Conservation (phyloP, 2,329 filamentous ascomycete genomes). For the Alternaria tenuissima region DNA sequence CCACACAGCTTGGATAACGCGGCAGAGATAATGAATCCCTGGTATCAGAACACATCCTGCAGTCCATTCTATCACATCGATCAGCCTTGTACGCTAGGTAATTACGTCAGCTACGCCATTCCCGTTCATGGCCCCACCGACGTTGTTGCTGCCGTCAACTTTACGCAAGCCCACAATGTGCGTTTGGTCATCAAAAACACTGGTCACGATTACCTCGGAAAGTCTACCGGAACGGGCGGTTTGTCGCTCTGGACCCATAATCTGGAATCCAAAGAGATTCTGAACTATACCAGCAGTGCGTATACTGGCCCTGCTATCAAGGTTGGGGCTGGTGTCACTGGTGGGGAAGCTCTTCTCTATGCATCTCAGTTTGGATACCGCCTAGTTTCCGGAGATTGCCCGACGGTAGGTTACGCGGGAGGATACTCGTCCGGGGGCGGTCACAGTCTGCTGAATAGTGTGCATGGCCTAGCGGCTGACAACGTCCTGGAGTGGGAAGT, state of each 20-base stretch:
- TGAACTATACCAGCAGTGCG: conserved; percentile 12
- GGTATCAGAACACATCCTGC: conserved; percentile 51
- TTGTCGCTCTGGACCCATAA: conserved; percentile 39
- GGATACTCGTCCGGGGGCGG: conserved; percentile 56
- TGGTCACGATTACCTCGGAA: conserved; percentile 26
- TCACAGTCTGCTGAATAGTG: conserved; percentile 57
- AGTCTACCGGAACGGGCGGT: conserved; percentile 29
- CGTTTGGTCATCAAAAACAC: conserved; percentile 27
- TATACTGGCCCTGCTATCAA: conserved; percentile 32
- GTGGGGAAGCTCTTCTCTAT: background rate
- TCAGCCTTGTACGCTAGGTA: conserved; percentile 35
- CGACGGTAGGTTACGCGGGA: conserved; percentile 56
- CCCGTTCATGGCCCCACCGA: too few relatives aligned
- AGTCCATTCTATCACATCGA: conserved; percentile 36
- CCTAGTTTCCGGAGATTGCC: conserved; percentile 19
- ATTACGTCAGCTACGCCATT: conserved; percentile 18
- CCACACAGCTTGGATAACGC: background rate
- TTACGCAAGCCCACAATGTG: conserved; percentile 16
- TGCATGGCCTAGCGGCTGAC: conserved; percentile 24
- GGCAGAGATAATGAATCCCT: conserved; percentile 49
- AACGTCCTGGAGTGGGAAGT: conserved; percentile 33
- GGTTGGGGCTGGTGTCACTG: conserved; percentile 29
- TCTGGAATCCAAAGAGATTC: conserved; percentile 25
- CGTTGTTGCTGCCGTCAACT: background rate
- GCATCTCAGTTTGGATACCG: background rate